Conservation (phyloP, 75 land plant species). For the Chamaecyparis obtusa region DNA sequence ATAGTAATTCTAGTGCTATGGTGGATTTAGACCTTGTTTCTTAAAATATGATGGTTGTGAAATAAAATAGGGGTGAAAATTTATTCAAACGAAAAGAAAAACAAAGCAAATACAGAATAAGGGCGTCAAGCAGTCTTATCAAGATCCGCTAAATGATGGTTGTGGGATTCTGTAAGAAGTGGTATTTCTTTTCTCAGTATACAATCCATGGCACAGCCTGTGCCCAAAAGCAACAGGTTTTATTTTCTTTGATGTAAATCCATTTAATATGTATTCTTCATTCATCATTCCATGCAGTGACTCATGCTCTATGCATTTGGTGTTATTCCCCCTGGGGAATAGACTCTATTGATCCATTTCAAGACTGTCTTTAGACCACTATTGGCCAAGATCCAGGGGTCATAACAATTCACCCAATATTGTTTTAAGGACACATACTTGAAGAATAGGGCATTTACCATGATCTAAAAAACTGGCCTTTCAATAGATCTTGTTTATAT, state of each 20-base stretch:
- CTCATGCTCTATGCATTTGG: too few relatives aligned
- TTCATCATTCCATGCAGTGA: too few relatives aligned
- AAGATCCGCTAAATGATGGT: too few relatives aligned
- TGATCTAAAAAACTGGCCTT: slow-evolving; percentile 33
- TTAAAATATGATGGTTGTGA: too few relatives aligned
- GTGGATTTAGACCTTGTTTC: slow-evolving; percentile 7
- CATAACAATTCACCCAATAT: slow-evolving; percentile 2
- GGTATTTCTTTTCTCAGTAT: background rate
- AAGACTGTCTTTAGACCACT: background rate
- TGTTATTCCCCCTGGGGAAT: too few relatives aligned
- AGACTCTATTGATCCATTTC: background rate
- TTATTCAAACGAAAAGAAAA: too few relatives aligned
- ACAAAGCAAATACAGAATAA: too few relatives aligned
- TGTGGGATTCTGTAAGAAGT: slow-evolving; percentile 9
- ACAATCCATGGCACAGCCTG: background rate
- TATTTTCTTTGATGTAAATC: background rate
- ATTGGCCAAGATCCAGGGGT: background rate
- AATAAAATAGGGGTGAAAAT: too few relatives aligned
- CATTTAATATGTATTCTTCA: too few relatives aligned
- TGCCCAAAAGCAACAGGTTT: background rate
- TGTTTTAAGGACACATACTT: slow-evolving; percentile 11
- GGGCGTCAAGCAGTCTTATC: too few relatives aligned
- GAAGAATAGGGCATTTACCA: slow-evolving; percentile 8
- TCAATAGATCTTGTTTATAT: slow-evolving; percentile 43
- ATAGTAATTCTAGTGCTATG: slow-evolving; percentile 11